Evolutionary conservation across 805 yeast genomes (phyloP).

Genomic region (Pichia paraexigua): DNA sequence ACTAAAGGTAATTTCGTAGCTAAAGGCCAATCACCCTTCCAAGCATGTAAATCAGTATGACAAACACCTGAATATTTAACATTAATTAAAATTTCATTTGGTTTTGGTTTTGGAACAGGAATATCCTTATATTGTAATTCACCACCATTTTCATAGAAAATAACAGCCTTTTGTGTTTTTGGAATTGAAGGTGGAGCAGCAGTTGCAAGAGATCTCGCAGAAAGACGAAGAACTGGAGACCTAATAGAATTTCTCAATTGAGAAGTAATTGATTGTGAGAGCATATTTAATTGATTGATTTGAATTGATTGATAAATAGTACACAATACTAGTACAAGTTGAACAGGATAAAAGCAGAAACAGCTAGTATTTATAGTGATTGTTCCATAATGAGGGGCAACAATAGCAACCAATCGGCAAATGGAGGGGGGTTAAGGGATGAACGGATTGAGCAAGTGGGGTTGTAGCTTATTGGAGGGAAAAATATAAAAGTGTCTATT

Average conservation of each 20-base stretch:
- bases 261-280: background rate
- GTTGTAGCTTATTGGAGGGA: background rate
- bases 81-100: conserved; percentile 72
- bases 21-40: conserved; percentile 92
- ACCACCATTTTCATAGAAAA: conserved; percentile 61
- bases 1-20: conserved; percentile 66
- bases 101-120: conserved; percentile 72
- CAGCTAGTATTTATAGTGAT: background rate
- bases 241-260: background rate
- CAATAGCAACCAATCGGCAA: background rate
- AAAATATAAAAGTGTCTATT: background rate
- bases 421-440: background rate
- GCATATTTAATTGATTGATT: background rate
- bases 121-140: conserved; percentile 60
- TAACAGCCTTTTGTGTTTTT: conserved; percentile 60
- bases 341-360: background rate
- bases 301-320: background rate
- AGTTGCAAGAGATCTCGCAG: conserved; percentile 9
- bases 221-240: background rate
- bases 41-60: conserved; percentile 90
- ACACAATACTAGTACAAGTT: no score
- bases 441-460: background rate
- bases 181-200: conserved; percentile 36
- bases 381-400: background rate
- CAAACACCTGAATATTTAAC: conserved; percentile 88